Conservation (phyloP, 2,329 filamentous ascomycete species). For the Trematosphaeria pertusa region DNA sequence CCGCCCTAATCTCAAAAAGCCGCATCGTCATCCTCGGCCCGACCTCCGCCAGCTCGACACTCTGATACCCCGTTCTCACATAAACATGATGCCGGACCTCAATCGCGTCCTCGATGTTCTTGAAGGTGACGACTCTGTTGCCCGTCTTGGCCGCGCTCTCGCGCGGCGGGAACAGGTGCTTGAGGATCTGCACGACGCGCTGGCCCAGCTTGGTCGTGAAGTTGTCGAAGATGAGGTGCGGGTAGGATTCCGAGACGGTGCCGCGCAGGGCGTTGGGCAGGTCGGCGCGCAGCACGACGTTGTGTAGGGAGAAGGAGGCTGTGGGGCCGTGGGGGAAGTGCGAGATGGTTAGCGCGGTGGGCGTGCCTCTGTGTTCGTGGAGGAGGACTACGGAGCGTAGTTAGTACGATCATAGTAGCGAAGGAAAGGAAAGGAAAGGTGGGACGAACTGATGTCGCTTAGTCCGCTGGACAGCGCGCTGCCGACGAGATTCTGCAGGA, state of each 20-base stretch:
- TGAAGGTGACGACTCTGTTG: constrained; percentile 81
- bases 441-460: constrained; percentile 81
- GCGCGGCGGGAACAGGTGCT: constrained; percentile 91
- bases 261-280: constrained; percentile 87
- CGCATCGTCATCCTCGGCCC: constrained; percentile 96
- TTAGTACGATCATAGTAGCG: no score
- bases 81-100: constrained; percentile 95
- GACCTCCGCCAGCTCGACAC: constrained; percentile 61
- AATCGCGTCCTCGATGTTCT: constrained; percentile 86
- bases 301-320: constrained; percentile 86
- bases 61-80: constrained; percentile 88
- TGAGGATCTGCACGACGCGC: constrained; percentile 86
- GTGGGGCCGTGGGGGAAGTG: constrained; percentile 91
- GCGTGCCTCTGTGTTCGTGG: constrained; percentile 91
- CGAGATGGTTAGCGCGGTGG: constrained; percentile 85
- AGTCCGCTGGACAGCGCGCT: constrained; percentile 82
- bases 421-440: no score
- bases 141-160: constrained; percentile 82
- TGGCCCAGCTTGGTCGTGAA: constrained; percentile 83
- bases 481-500: constrained; percentile 82
- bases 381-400: no score
- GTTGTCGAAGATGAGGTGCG: constrained; percentile 93
- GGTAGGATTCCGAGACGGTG: constrained; percentile 90
- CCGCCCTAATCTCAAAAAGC: constrained; percentile 88
- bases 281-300: constrained; percentile 90